Evolutionary conservation across 2,329 filamentous ascomycete species (phyloP), one percentile per base, ranked within the genome.

Genomic region (Diaporthe helianthi): DNA sequence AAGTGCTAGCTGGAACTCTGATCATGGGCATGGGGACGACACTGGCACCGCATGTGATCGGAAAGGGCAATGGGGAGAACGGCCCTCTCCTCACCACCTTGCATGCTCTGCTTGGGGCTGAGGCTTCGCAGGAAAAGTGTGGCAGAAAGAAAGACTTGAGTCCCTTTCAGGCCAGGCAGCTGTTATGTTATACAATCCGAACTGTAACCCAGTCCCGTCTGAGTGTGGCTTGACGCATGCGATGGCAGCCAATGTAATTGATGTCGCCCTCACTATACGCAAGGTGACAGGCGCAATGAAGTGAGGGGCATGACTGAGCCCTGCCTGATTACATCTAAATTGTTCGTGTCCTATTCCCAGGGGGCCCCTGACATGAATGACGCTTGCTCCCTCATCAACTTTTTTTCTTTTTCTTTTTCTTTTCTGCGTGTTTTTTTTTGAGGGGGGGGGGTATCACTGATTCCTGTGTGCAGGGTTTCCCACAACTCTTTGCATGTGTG

Each of bases 401-500:
- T n/a, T n/a, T n/a, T n/a, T n/a, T n/a, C n/a, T n/a, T n/a, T n/a
- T n/a, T n/a, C n/a, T n/a, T n/a, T n/a, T n/a, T n/a, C n/a, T n/a
- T n/a, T n/a, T n/a, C n/a, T n/a, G n/a, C n/a, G n/a, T n/a, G n/a
- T n/a, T n/a, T n/a, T n/a, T n/a, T n/a, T n/a, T n/a, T n/a, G n/a
- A n/a, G n/a, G n/a, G n/a, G n/a, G n/a, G n/a, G 47, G 67, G 67
- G 67, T 69, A 69, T 69, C 67, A 69, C 33, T 66, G 55, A 22
- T 46, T 24, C 13, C 19, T 12, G 41, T 9, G 26, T 22, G 24
- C 10, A 22, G 19, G 4, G 7, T 19, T 33, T 24, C 19, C 55
- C 38, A 31, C 55, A 31, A 19, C 24, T 61, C 17, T 22, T 5
- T 33, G 12, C 8, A 15, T 12, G 24, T 12, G 5, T 31, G 54